Evolutionary conservation across 306 rosid genomes (phyloP).

Genomic region (Cotoneaster glaucophyllus): DNA sequence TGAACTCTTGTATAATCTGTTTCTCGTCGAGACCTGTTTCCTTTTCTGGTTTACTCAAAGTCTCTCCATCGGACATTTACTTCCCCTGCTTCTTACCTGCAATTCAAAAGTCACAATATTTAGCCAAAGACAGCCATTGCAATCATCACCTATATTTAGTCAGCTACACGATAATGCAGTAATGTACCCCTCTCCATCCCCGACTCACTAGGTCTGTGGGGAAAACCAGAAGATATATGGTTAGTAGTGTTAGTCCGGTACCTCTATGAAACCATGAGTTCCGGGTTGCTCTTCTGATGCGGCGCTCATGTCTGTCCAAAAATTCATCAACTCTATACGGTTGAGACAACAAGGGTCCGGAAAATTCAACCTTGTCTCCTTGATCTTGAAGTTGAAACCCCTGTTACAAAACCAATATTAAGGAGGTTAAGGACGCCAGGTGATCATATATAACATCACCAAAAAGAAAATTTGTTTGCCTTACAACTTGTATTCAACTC

Average conservation of each 20-base stretch:
- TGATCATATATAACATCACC: neutral
- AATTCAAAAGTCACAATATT: constrained; percentile 13
- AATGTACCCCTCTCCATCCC: neutral
- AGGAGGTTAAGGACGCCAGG: neutral
- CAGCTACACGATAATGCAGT: neutral
- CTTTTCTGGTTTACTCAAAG: constrained; percentile 12
- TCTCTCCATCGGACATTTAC: constrained; percentile 14
- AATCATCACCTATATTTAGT: neutral
- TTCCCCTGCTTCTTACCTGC: constrained; percentile 60
- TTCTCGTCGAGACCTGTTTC: constrained; percentile 1
- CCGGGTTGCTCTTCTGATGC: constrained; percentile 59
- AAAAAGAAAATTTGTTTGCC: neutral
- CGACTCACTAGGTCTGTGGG: neutral
- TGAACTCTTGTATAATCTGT: constrained; percentile 7
- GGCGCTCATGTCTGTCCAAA: constrained; percentile 85
- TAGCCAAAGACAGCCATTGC: neutral
- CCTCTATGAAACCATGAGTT: constrained; percentile 96
- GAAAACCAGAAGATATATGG: neutral
- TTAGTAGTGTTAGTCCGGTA: constrained; percentile 8
- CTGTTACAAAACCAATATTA: constrained; percentile 33
- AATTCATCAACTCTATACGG: constrained; percentile 84
- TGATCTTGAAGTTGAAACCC: constrained; percentile 67
- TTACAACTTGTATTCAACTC: neutral
- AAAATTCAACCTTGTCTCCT: constrained; percentile 82
- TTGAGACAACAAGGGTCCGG: constrained; percentile 89